Evolutionary conservation across 257 asterid genomes (phyloP).

Genomic region (Solanum verrucosum): DNA sequence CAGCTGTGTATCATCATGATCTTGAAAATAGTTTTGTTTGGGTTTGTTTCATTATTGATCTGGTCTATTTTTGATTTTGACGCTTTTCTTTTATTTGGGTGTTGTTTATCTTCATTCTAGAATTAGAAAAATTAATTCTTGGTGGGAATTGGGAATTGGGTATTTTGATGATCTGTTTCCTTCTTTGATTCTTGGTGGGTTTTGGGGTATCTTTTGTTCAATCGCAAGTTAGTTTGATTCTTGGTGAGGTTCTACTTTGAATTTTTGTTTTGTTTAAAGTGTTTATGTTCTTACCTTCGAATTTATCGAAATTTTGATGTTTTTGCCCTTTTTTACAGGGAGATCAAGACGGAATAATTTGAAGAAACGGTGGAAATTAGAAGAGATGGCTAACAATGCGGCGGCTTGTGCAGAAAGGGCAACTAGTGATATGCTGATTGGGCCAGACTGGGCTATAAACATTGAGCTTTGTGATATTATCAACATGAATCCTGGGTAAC

Average conservation of each 20-base stretch:
- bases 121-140: not conserved
- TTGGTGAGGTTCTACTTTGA: not conserved
- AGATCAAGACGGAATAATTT: slow-evolving; percentile 8
- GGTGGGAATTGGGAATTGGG: not conserved
- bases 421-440: slow-evolving; percentile 80
- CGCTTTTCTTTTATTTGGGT: slow-evolving; percentile 15
- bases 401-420: slow-evolving; percentile 95
- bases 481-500: slow-evolving; percentile 58
- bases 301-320: not conserved
- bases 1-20: slow-evolving; percentile 18
- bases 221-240: slow-evolving; percentile 12
- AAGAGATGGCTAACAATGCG: slow-evolving; percentile 63
- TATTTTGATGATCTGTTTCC: not conserved
- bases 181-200: not conserved
- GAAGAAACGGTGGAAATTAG: slow-evolving; percentile 9
- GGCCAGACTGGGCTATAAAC: slow-evolving; percentile 98
- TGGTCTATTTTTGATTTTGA: slow-evolving; percentile 19
- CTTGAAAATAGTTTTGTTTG: slow-evolving; percentile 21
- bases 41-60: slow-evolving; percentile 15
- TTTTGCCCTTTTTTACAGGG: not conserved
- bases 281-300: not conserved
- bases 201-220: not conserved
- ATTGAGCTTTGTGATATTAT: slow-evolving; percentile 86
- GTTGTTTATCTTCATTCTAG: slow-evolving; percentile 13
- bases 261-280: not conserved